Evolutionary conservation across 805 yeast genomes (phyloP).

Genomic region (Priceomyces melissophilus): DNA sequence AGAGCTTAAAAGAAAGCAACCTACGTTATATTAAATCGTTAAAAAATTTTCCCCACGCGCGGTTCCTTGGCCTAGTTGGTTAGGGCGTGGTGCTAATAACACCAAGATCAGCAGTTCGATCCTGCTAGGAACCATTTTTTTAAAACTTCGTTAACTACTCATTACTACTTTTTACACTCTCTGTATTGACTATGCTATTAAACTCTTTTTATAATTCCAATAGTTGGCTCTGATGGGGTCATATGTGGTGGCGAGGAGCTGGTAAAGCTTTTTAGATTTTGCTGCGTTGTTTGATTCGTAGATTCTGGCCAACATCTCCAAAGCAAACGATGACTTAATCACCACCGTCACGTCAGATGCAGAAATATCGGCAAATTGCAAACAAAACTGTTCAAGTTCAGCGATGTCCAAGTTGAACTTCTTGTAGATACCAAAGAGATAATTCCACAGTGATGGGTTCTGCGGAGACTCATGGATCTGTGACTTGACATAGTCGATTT

Average conservation of each 20-base stretch:
- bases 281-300: constrained; percentile 27
- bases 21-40: no score
- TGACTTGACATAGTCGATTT: constrained; percentile 49
- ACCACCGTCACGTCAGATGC: constrained; percentile 13
- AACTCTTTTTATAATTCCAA: constrained; percentile 50
- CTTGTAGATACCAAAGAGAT: constrained; percentile 56
- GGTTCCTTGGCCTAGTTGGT: constrained; percentile 56
- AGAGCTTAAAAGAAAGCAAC: no score
- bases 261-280: constrained; percentile 44
- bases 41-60: not conserved
- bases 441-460: constrained; percentile 85
- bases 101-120: constrained; percentile 76
- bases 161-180: no score
- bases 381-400: constrained; percentile 46
- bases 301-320: constrained; percentile 58
- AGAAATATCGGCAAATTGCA: constrained; percentile 32
- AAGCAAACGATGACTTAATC: constrained; percentile 54
- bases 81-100: constrained; percentile 53
- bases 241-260: constrained; percentile 46
- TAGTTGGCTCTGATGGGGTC: constrained; percentile 63
- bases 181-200: not conserved
- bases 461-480: constrained; percentile 65
- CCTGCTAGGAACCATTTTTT: constrained; percentile 69
- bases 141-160: no score
- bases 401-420: constrained; percentile 21